A percentile compares a stretch with the other conserved stretches of the same genome.
Conservation (phyloP, 805 yeast species). For the Saccharomyces jurei region DNA sequence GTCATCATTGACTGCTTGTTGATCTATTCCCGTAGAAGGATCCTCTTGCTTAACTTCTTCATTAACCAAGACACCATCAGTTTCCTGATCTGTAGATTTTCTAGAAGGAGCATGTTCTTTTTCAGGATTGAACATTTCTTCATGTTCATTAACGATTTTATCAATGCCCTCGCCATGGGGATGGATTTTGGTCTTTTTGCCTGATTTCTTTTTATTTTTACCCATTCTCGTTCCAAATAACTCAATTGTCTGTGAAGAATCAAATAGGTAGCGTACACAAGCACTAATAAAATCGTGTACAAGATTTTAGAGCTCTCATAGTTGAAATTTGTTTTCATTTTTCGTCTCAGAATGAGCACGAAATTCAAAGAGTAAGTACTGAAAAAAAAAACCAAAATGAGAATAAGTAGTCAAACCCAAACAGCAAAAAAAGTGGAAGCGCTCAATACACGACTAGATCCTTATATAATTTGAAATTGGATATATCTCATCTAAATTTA, state of each 20-base stretch:
- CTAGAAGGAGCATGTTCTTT: constrained; percentile 15
- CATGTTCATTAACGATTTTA: neutral
- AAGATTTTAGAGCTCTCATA: neutral
- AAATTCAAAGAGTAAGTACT: neutral
- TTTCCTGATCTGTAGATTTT: neutral
- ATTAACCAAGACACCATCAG: neutral
- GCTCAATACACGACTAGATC: neutral
- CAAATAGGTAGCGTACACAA: neutral
- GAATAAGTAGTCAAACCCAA: neutral
- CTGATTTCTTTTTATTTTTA: constrained; percentile 11
- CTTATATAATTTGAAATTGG: too few species aligned
- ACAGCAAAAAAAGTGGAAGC: too few species aligned
- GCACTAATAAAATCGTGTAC: neutral
- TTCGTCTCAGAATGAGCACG: neutral
- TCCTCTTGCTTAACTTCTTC: constrained; percentile 1
- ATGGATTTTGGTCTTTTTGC: constrained; percentile 1
- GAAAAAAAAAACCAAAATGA: neutral
- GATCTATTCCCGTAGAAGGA: neutral
- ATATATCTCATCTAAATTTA: neutral
- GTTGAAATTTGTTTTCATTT: neutral
- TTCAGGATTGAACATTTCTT: constrained; percentile 6
- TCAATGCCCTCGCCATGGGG: neutral
- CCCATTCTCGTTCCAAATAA: constrained; percentile 6
- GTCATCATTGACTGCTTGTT: neutral
- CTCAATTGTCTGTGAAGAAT: neutral